Percentiles rank a stretch among this genome's conserved stretches.
phyloP scores from a whole-genome alignment of 768 basidiomycete genomes.

The Dioszegia crocea region DNA sequence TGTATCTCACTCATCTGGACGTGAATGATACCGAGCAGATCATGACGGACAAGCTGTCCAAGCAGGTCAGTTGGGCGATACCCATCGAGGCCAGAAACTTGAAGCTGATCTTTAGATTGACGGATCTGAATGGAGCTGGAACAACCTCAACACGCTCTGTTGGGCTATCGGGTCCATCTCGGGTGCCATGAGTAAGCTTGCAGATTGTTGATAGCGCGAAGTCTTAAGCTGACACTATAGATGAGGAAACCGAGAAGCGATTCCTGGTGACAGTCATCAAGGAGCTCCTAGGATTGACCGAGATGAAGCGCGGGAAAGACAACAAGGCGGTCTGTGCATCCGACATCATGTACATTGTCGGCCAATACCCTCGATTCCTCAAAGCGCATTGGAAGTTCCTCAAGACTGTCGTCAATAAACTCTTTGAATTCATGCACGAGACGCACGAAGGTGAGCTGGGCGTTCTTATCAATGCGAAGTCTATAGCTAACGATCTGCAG shows the following conservation, averaged over 20 bases:
- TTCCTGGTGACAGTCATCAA: constrained; percentile 99
- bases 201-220: not conserved
- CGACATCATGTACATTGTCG: constrained; percentile 79
- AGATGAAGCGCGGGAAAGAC: constrained; percentile 98
- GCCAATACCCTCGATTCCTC: constrained; percentile 97
- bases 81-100: not conserved
- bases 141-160: constrained; percentile 96
- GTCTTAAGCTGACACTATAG: constrained; percentile 52
- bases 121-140: constrained; percentile 98
- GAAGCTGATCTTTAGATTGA: constrained; percentile 56
- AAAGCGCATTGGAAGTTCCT: constrained; percentile 99
- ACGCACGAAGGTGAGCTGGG: constrained; percentile 77
- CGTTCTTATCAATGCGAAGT: not conserved
- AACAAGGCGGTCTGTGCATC: constrained; percentile 91
- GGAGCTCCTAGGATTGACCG: constrained; percentile 91
- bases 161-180: constrained; percentile 99
- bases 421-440: constrained; percentile 99
- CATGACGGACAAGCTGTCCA: constrained; percentile 91
- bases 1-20: constrained; percentile 96
- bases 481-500: constrained; percentile 52
- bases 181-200: constrained; percentile 88
- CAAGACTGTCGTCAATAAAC: constrained; percentile 98
- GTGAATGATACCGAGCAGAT: constrained; percentile 94
- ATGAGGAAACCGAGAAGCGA: constrained; percentile 98
- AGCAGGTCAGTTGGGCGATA: constrained; percentile 60